Evolutionary conservation across 176 grass and related monocot species (phyloP), one percentile per base, ranked within the genome.

Genomic region (Phoenix roebelenii): DNA sequence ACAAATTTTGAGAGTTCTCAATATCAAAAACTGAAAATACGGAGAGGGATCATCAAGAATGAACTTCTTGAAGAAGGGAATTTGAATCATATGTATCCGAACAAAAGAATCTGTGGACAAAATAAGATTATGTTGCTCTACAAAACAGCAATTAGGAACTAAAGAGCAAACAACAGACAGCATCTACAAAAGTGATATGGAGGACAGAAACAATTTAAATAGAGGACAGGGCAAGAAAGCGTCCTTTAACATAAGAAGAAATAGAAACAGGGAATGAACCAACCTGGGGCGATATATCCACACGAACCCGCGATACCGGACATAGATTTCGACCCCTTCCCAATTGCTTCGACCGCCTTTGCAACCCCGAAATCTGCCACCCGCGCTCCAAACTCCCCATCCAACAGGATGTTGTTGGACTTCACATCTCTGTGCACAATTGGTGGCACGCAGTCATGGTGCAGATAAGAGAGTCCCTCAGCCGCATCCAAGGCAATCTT

Each of bases 261-360:
- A 59, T 22, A 10, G 26, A 60, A 72, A 49, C 16, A 61, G 16
- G 39, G 39, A 56, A 20, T 14, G 25, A 54, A 22, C 72, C 22
- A 52, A 97, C 92, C 92, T 70, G 92, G 92, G 57, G 92, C 92
- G 5, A 97, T 91, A 59, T 97, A 97, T 18, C 92, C 92, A 50
- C 73, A 85, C 0, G 92, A 97, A 17, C 92, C 87, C 28, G 87
- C 81, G 14, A 97, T 62, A 19, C 68, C 51, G 2, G 92, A 91
- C 87, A 91, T 97, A 12, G 87, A 79, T 30, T 75, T 63, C 1
- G 54, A 66, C 0, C 66, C 71, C 28, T 77, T 69, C 26, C 59
- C 90, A 3, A 89, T 57, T 20, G 70, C 18, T 7, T 64, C 60
- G 24, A 76, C 73, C 5, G n/a, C 7, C 77, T 76, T 97, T 0